These are phyloP conservation scores for Middelhovenomyces tepae DNA, from an alignment of 805 yeast genomes.

Conservation along the genomic window DNA sequence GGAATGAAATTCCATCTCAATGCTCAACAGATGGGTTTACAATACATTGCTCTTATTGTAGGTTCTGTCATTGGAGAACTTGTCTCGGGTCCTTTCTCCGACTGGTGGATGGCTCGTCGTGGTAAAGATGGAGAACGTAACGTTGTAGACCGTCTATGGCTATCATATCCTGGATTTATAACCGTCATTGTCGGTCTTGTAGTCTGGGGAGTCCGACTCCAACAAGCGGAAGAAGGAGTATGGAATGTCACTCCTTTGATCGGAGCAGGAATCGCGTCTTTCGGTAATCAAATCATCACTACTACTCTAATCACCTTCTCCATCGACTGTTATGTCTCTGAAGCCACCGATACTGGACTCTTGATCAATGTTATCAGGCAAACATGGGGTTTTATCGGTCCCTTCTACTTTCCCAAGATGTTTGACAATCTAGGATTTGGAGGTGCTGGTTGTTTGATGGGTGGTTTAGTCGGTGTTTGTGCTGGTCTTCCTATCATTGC, in stretches of 20 bases:
- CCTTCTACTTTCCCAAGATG: slow-evolving; percentile 27
- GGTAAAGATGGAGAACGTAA: slow-evolving; percentile 6
- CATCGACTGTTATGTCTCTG: slow-evolving; percentile 16
- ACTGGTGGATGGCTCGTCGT: slow-evolving; percentile 21
- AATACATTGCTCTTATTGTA: slow-evolving; percentile 20
- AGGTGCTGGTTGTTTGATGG: slow-evolving; percentile 13
- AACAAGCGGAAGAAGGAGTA: slow-evolving; percentile 13
- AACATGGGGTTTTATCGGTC: slow-evolving; percentile 23
- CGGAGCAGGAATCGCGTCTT: slow-evolving; percentile 21
- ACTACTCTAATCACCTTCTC: slow-evolving; percentile 22
- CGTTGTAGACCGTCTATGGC: slow-evolving; percentile 20
- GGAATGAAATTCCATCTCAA: slow-evolving; percentile 18
- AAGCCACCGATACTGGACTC: slow-evolving; percentile 20
- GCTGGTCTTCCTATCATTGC: slow-evolving; percentile 5
- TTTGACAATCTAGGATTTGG: slow-evolving; percentile 17
- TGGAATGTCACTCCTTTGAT: slow-evolving; percentile 23
- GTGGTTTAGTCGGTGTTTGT: slow-evolving; percentile 9
- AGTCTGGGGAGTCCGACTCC: slow-evolving; percentile 19
- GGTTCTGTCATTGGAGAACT: slow-evolving; percentile 23
- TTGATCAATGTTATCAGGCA: slow-evolving; percentile 22
- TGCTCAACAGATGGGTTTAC: slow-evolving; percentile 24
- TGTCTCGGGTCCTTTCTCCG: slow-evolving; percentile 23
- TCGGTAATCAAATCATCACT: slow-evolving; percentile 23
- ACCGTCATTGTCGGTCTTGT: slow-evolving; percentile 20
- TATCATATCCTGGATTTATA: slow-evolving; percentile 21